Percentiles rank a stretch among this genome's conserved stretches.
These are phyloP conservation scores for Chrysanthemum makinoi DNA, from an alignment of 129 eudicot genomes.

Conservation along the genomic window DNA sequence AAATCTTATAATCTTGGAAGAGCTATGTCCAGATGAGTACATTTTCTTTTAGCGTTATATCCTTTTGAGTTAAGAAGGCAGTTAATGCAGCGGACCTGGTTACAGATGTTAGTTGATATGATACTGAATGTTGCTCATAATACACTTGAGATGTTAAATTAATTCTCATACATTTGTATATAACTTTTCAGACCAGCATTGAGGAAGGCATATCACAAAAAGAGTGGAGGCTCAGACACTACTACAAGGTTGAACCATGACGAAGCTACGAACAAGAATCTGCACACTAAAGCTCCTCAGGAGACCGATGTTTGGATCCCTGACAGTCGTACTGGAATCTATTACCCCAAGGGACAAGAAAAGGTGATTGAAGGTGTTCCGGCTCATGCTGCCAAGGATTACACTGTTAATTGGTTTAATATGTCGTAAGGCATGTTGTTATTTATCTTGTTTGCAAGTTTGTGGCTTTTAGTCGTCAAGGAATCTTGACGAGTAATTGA, in stretches of 20 bases:
- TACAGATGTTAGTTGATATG: neutral
- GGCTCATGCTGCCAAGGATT: constrained; percentile 47
- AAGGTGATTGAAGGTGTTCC: constrained; percentile 63
- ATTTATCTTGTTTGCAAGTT: neutral
- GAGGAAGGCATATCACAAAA: constrained; percentile 58
- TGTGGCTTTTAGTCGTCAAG: neutral
- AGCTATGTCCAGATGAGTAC: neutral
- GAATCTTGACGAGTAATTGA: neutral
- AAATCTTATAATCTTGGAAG: neutral
- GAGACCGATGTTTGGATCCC: constrained; percentile 45
- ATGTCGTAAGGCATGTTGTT: constrained; percentile 19
- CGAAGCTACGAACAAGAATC: constrained; percentile 40
- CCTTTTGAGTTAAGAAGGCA: no score
- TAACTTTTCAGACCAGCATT: constrained; percentile 39
- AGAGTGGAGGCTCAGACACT: constrained; percentile 40
- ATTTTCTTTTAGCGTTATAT: no score
- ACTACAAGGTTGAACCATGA: constrained; percentile 42
- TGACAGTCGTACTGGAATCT: constrained; percentile 69
- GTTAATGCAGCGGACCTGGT: neutral
- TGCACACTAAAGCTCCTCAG: constrained; percentile 1
- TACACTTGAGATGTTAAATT: neutral
- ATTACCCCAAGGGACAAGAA: constrained; percentile 68
- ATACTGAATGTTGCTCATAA: neutral
- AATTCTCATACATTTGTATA: neutral
- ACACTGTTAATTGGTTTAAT: constrained; percentile 55